These are phyloP conservation scores for Adiantum capillusveneris DNA, from an alignment of 75 land plant genomes.

Conservation along the genomic window DNA sequence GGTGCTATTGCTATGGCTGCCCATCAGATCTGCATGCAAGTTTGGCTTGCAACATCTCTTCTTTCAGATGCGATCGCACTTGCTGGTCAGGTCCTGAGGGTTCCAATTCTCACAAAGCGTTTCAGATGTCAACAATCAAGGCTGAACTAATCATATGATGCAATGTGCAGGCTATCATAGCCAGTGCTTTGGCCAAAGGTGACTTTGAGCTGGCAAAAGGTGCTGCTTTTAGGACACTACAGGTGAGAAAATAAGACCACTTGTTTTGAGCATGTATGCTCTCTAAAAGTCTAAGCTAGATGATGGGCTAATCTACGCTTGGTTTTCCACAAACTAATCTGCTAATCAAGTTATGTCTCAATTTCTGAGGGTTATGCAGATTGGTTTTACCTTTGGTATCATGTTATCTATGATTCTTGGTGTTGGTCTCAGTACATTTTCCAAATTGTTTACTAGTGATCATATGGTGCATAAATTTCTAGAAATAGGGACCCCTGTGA, in stretches of 20 bases:
- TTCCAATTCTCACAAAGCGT: neutral
- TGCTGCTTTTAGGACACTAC: conserved; percentile 49
- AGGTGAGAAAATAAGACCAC: conserved; percentile 57
- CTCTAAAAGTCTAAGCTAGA: too few relatives aligned
- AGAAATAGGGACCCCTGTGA: conserved; percentile 58
- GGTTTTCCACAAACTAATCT: too few relatives aligned
- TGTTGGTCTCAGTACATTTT: conserved; percentile 53
- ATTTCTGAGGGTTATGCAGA: too few relatives aligned
- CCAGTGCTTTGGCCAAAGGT: conserved; percentile 49
- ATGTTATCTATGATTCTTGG: conserved; percentile 53
- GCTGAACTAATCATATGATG: too few relatives aligned
- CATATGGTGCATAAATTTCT: conserved; percentile 50
- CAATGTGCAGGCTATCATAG: conserved; percentile 74
- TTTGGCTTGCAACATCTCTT: conserved; percentile 91
- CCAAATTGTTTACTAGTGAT: conserved; percentile 62
- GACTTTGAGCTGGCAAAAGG: conserved; percentile 50
- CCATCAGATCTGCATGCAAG: conserved; percentile 93
- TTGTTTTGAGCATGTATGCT: too few relatives aligned
- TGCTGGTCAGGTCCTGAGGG: conserved; percentile 71
- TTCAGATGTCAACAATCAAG: neutral
- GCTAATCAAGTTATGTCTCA: too few relatives aligned
- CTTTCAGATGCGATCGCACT: conserved; percentile 96
- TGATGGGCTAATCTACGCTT: too few relatives aligned
- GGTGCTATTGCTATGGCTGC: conserved; percentile 87
- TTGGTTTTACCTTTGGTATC: conserved; percentile 56